Evolutionary conservation across 140 eudicot genomes (phyloP), one percentile per base, ranked within the genome.

Genomic region (Erigeron philadelphicus): DNA sequence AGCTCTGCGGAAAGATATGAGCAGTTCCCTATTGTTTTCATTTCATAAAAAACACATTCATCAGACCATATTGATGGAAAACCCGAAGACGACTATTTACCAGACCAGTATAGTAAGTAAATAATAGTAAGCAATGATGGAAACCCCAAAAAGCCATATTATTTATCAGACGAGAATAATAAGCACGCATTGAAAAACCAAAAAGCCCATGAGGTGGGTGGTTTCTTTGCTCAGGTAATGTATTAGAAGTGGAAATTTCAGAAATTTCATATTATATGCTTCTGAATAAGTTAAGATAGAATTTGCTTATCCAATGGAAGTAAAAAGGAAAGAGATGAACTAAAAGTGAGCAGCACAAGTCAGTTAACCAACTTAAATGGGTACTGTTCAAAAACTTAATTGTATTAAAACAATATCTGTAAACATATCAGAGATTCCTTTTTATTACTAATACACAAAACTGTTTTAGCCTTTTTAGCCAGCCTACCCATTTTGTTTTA

Each of bases 1-100:
- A 67, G 95, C 95, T 80, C 83, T 83, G 21, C 89, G 84, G 74
- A 89, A 89, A 38, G 96, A 89, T 55, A 89, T 80, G 60, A 89
- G 81, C n/a, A 89, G 95, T 75, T 89, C 96, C 85, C 96, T 89
- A 54, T 75, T 73, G n/a, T 63, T 75, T 48, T 49, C 58, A 76
- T 45, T 35, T 12, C 67, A 54, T 9, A 61, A 9, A 47, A 35
- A 35, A 41, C 50, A n/a, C 17, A 48, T 43, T 60, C 50, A 41
- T 61, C 18, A 52, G 25, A 42, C 58, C 38, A 31, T 31, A 31
- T 2, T 31, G 38, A 31, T 31, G 2, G 38, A 31, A 31, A 31
- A 31, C 38, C 38, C 38, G 3, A 31, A 31, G 3, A 31, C 38
- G 5, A 31, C 3, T 31, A 31, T 31, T 31, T 31, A 31, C 38